A percentile compares a stretch with the other conserved stretches of the same genome.
These are phyloP conservation scores for Aspergillus texensis DNA, from an alignment of 2,329 filamentous ascomycete genomes.

Conservation along the genomic window DNA sequence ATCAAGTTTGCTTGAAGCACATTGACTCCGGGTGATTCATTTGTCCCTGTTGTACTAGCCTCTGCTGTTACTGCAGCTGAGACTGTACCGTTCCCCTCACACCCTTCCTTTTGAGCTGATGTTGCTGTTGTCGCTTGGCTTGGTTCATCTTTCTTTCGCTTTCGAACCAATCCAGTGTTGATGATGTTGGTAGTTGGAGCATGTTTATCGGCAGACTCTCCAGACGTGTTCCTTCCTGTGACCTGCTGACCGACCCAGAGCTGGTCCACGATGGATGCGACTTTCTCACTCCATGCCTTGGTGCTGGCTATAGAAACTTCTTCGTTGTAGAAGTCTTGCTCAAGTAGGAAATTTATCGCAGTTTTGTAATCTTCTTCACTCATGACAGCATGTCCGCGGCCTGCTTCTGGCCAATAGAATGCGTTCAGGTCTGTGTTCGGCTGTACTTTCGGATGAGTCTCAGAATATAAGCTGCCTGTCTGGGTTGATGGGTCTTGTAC, in stretches of 20 bases:
- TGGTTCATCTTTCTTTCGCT: conserved; percentile 38
- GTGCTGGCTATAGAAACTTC: conserved; percentile 43
- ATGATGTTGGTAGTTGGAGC: conserved; percentile 29
- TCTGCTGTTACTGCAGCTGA: conserved; percentile 11
- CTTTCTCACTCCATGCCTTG: conserved; percentile 44
- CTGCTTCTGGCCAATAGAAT: conserved; percentile 38
- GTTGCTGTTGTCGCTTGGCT: conserved; percentile 12
- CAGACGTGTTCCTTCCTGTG: conserved; percentile 29
- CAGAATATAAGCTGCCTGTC: background rate
- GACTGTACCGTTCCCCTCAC: background rate
- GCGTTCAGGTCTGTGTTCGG: conserved; percentile 24
- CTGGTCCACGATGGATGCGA: conserved; percentile 42
- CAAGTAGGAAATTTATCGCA: conserved; percentile 43
- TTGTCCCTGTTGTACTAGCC: conserved; percentile 3
- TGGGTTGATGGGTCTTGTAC: background rate
- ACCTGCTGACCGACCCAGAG: conserved; percentile 41
- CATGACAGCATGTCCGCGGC: conserved; percentile 40
- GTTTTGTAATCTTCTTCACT: conserved; percentile 44
- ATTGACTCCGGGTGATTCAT: conserved; percentile 33
- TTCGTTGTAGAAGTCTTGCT: conserved; percentile 46
- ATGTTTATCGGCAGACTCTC: conserved; percentile 16
- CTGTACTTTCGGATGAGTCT: conserved; percentile 1
- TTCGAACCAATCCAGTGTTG: conserved; percentile 37
- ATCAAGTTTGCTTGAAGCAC: conserved; percentile 42
- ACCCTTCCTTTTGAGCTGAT: background rate